These are phyloP conservation scores for Halocafeteria seosinensis DNA, from an alignment of 108 stramenopile genomes.

Conservation along the genomic window DNA sequence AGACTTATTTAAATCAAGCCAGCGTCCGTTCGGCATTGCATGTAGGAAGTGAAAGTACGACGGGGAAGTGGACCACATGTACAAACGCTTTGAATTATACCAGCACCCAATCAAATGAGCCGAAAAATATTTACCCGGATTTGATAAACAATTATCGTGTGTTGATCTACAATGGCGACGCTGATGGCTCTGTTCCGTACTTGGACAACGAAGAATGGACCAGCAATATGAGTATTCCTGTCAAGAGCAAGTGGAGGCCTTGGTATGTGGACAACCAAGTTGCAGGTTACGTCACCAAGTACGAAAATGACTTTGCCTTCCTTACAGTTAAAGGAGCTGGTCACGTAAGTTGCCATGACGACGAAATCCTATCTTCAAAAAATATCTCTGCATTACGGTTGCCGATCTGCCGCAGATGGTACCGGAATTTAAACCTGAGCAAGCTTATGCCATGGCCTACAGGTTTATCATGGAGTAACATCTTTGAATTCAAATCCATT, in stretches of 20 bases:
- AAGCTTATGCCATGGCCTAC: conserved; percentile 35
- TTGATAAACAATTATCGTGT: conserved; percentile 18
- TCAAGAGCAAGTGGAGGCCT: conserved; percentile 35
- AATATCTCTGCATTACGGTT: too few relatives aligned
- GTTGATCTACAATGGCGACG: conserved; percentile 59
- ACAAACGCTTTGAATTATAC: conserved; percentile 46
- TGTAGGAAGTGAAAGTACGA: conserved; percentile 16
- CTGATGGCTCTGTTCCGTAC: conserved; percentile 51
- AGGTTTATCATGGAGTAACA: too few relatives aligned
- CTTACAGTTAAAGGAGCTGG: conserved; percentile 56
- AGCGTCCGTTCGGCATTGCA: conserved; percentile 44
- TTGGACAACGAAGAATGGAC: conserved; percentile 56
- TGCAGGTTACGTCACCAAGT: conserved; percentile 54
- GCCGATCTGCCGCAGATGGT: too few relatives aligned
- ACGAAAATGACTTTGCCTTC: conserved; percentile 50
- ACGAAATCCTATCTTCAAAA: too few relatives aligned
- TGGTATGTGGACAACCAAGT: conserved; percentile 52
- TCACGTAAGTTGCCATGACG: too few relatives aligned
- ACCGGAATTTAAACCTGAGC: conserved; percentile 51
- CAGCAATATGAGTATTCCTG: conserved; percentile 30
- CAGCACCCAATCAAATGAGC: conserved; percentile 43
- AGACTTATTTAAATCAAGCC: conserved; percentile 25
- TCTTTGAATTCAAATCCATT: too few relatives aligned
- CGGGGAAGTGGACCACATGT: background rate
- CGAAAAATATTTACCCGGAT: conserved; percentile 31